Base-by-base conservation (phyloP, 805 yeast genomes). In the Candida caryicola region DNA sequence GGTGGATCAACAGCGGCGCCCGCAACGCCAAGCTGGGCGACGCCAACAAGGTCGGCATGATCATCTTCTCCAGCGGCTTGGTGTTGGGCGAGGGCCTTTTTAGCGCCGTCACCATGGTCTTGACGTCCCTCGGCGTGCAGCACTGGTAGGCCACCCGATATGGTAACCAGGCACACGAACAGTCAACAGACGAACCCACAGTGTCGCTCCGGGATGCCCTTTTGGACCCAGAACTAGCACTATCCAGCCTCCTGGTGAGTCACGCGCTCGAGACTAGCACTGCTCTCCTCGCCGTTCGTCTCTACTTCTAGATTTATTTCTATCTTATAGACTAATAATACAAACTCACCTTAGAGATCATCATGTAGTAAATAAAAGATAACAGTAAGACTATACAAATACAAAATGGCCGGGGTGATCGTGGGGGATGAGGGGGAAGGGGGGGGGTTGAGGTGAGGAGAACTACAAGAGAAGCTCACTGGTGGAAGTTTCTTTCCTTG, bases 11-110 rank as follows among this genome's bases (percentile, higher is more conserved):
- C 17, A 34, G 57, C 29, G 54, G 32, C 50, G 59, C 37, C 5
- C 43, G 41, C 13, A 40, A 48, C 5, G 47, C 50, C 13, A 65
- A 71, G 6, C n/a, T n/a, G n/a, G 69, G 68, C 10, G 37, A 29
- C 7, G 36, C 40, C 12, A 77, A 77, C 17, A 79, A 77, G 45
- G 86, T 93, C 1, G 73, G 72, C 30, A 74, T 91, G 79, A 88
- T 91, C 44, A 89, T 91, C 14, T 79, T 88, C 50, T 86, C 96
- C 52, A 82, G 95, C 50, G 99, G 99, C 0, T 69, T 91, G 43
- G 95, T 91, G 2, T 65, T 91, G 15, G 99, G 99, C 13, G 99
- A 91, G 62, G 98, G 99, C 2, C 69, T 91, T 33, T 79, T 88
- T 51, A 86, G 96, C 52, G 84, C 86, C 9, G 66, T 85, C 19